Evolutionary conservation across 2,329 filamentous ascomycete genomes (phyloP), one percentile per base, ranked within the genome.

Genomic region (Cercospora janseana): DNA sequence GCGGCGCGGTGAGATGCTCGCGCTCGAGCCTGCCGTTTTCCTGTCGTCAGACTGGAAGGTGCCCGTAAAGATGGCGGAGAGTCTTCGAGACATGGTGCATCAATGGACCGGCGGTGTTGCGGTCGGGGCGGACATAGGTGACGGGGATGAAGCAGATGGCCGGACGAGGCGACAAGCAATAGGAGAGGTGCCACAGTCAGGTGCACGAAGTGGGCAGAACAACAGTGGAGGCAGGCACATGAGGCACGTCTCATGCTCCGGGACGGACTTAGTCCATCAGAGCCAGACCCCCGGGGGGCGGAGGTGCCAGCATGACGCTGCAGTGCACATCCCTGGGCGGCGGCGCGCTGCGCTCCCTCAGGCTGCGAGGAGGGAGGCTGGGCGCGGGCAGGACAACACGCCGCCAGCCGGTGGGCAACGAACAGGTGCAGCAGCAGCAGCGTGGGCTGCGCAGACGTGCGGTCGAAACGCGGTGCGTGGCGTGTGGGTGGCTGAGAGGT

Each of bases 21-120:
- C 40, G 21, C 49, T 51, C 12, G 54, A 46, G 13, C 43, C 26
- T n/a, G 44, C 41, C 23, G 16, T 43, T 37, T 56, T 50, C 41
- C 49, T 57, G 45, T 60, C 56, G 9, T 57, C 52, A 28, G 47
- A 50, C 24, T 50, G 34, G 24, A 54, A 47, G 44, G 45, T 46
- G 18, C 49, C 46, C 42, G 51, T 57, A 41, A 60, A 57, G 15
- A 60, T 57, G 45, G 58, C 48, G 13, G 58, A 60, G 20, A 60
- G 51, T 44, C 58, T 57, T 41, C 50, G 43, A 20, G 58, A 40
- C 58, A 60, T 60, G 44, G 31, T 38, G 41, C 16, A 12, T 21
- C 20, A 21, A 40, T 15, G 16, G 10, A n/a, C 20, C 26, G 5
- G 35, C n/a, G 21, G 7, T 16, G 12, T 37, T 20, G 12, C 9